Conservation (phyloP, 306 rosid genomes). For the Casuarina glauca region DNA sequence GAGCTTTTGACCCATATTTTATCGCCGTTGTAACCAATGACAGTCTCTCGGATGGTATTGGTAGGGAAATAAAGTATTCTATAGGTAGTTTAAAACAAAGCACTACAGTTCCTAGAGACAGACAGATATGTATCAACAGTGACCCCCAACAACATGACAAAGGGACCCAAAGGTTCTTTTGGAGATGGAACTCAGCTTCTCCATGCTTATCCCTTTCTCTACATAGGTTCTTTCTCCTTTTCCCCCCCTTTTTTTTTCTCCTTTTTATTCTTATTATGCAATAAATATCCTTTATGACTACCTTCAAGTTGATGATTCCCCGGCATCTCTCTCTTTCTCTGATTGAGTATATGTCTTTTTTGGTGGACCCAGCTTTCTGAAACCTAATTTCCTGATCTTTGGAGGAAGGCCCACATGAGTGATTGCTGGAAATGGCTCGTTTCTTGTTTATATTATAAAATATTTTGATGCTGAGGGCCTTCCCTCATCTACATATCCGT, state of each 20-base stretch:
- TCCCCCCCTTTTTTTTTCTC: slow-evolving; percentile 12
- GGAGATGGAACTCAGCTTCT: slow-evolving; percentile 62
- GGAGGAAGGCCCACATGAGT: slow-evolving; percentile 61
- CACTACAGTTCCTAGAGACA: slow-evolving; percentile 39
- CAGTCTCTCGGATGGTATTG: slow-evolving; percentile 33
- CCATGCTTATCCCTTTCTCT: slow-evolving; percentile 62
- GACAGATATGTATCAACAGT: slow-evolving; percentile 53
- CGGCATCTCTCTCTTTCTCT: slow-evolving; percentile 38
- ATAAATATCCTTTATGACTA: slow-evolving; percentile 52
- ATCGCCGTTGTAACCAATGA: slow-evolving; percentile 28
- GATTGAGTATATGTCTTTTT: slow-evolving; percentile 65
- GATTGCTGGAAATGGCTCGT: slow-evolving; percentile 55
- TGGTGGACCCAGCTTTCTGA: slow-evolving; percentile 59
- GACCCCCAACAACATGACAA: slow-evolving; percentile 68
- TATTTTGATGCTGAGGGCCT: slow-evolving; percentile 26
- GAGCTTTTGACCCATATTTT: slow-evolving; percentile 59
- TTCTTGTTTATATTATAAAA: slow-evolving; percentile 39
- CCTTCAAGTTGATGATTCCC: slow-evolving; percentile 54
- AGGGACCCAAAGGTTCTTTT: slow-evolving; percentile 53
- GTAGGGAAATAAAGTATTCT: slow-evolving; percentile 26
- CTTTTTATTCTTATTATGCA: slow-evolving; percentile 36
- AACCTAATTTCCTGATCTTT: slow-evolving; percentile 63
- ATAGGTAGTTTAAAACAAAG: slow-evolving; percentile 41
- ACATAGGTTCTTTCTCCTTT: slow-evolving; percentile 19
- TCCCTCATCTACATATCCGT: slow-evolving; percentile 29